Percentiles rank a stretch among this genome's conserved stretches.
These are phyloP conservation scores for Rutstroemia sp. DNA, from an alignment of 2,329 filamentous ascomycete species.

Conservation along the genomic window DNA sequence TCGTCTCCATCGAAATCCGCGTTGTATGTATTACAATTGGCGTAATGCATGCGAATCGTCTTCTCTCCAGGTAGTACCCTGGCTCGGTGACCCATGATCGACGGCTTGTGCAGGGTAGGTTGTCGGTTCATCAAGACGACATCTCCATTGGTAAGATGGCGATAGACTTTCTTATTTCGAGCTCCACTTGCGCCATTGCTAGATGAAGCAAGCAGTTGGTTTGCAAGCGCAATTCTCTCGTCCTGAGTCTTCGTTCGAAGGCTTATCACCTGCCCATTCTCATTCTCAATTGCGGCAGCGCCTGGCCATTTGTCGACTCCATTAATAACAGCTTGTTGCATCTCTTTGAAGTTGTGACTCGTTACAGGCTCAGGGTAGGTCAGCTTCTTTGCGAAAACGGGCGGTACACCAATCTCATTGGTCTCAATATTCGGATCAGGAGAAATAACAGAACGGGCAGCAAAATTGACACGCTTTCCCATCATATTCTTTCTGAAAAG, in stretches of 20 bases:
- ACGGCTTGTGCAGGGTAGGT: conserved; percentile 94
- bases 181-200: conserved; percentile 66
- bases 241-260: conserved; percentile 81
- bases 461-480: conserved; percentile 93
- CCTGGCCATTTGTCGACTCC: conserved; percentile 91
- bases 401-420: conserved; percentile 95
- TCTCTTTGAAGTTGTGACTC: conserved; percentile 90
- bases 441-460: conserved; percentile 93
- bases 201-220: conserved; percentile 83
- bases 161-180: conserved; percentile 91
- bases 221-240: conserved; percentile 82
- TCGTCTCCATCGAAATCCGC: conserved; percentile 99
- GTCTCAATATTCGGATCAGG: conserved; percentile 98
- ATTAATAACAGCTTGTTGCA: conserved; percentile 95
- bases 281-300: conserved; percentile 89
- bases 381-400: conserved; percentile 93
- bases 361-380: conserved; percentile 97
- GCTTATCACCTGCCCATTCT: conserved; percentile 85
- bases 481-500: conserved; percentile 99
- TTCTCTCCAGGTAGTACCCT: conserved; percentile 89
- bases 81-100: conserved; percentile 96
- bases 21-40: conserved; percentile 99
- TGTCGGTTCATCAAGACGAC: conserved; percentile 98
- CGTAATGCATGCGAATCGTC: conserved; percentile 98
- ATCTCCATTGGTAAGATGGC: conserved; percentile 92